Base-by-base conservation (phyloP, 495 filamentous ascomycete species). In the Tuber microsphaerosporum region DNA sequence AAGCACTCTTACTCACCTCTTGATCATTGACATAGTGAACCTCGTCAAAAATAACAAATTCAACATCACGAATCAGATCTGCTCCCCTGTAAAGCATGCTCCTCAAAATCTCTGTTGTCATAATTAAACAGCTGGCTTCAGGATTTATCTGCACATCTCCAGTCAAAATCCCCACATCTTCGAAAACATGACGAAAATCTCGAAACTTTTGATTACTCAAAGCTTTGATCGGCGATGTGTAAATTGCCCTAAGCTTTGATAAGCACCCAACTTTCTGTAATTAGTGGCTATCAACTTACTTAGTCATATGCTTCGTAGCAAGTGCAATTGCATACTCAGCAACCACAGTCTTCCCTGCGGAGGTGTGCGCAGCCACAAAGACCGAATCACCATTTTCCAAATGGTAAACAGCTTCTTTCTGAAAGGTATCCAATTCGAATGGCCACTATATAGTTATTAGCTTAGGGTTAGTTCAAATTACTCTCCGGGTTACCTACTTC, bases 41-140 rank as follows among this genome's bases (percentile, higher is more conserved):
- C 83, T 99, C 95, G 81, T 99, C 95, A 80, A 99, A 99, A 74
- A 99, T 97, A 77, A 99, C 96, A 84, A 97, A 99, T 79, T 99
- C 95, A 44, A 99, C 96, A 83, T 99, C 95, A 75, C 95, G 89
- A 73, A 99, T 97, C 6, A 99, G 86, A 84, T 99, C 95, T 22
- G 96, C 95, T 69, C 95, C 95, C 75, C 95, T 89, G 83, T 99
- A 99, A 46, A 99, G 88, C 95, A 99, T 99, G 86, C 95, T 98
- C 65, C 95, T 89, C 73, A 99, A 84, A 85, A 99, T 99, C 82
- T 99, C 95, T 6, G 95, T 99, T 2, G 95, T 99, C 95, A 99
- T 99, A 83, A 99, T 99, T 56, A 99, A 86, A 84, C 95, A 99
- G 83, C 94, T 97, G 37, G 96, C 95, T 85, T 99, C 95, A 1